Evolutionary conservation across 2,329 filamentous ascomycete species (phyloP).

Genomic region (Aphanoascus verrucosus): DNA sequence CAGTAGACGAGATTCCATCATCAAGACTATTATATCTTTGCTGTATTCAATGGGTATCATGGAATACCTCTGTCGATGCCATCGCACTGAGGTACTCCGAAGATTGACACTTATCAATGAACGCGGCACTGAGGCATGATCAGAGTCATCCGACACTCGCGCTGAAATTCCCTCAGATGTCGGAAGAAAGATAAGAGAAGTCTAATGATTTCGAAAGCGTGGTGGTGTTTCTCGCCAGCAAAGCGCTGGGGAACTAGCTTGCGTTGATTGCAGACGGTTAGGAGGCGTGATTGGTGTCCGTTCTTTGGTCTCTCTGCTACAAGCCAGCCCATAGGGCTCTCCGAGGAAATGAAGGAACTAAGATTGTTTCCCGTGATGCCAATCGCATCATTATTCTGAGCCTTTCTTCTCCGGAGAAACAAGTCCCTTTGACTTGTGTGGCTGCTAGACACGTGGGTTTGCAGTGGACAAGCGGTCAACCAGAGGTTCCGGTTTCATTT

Average conservation of each 20-base stretch:
- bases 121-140: conserved; percentile 67
- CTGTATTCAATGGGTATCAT: conserved; percentile 74
- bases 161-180: conserved; percentile 48
- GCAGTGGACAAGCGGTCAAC: not conserved
- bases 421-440: not conserved
- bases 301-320: not conserved
- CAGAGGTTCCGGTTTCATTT: not conserved
- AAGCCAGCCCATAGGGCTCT: too few relatives aligned
- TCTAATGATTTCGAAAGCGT: conserved; percentile 18
- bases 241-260: conserved; percentile 50
- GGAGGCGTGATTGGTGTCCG: conserved; percentile 40
- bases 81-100: conserved; percentile 85
- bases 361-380: not conserved
- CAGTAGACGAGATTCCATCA: conserved; percentile 54
- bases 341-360: not conserved
- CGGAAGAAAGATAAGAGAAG: conserved; percentile 17
- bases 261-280: conserved; percentile 91
- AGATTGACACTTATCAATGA: conserved; percentile 89
- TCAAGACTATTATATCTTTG: conserved; percentile 79
- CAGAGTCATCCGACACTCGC: conserved; percentile 55
- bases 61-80: conserved; percentile 74
- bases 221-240: conserved; percentile 19
- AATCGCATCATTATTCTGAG: not conserved
- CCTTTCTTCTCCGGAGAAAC: too few relatives aligned
- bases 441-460: not conserved